Percentiles rank a stretch among this genome's conserved stretches.
Conservation (phyloP, 805 yeast genomes). For the Crinitomyces ghanaensis region DNA sequence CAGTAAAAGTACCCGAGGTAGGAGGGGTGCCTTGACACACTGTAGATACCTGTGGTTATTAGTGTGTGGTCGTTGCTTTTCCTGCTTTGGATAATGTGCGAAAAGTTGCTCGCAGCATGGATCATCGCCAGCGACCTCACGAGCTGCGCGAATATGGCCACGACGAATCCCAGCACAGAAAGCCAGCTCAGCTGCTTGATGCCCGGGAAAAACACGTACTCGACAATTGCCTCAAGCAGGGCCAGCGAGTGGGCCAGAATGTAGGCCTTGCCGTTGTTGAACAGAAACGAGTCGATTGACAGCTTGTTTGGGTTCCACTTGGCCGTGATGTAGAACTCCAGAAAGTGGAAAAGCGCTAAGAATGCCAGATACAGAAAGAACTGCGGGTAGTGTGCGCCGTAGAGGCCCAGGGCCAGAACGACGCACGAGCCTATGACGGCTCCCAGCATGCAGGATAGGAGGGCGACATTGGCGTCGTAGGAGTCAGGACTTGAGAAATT, state of each 20-base stretch:
- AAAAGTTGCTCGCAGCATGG: slow-evolving; percentile 77
- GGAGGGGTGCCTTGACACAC: slow-evolving; percentile 69
- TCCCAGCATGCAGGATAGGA: slow-evolving; percentile 23
- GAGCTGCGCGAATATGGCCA: slow-evolving; percentile 51
- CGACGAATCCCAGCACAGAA: slow-evolving; percentile 34
- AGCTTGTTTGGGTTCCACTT: slow-evolving; percentile 55
- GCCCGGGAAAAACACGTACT: slow-evolving; percentile 31
- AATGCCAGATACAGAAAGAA: slow-evolving; percentile 40
- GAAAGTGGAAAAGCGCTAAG: slow-evolving; percentile 57
- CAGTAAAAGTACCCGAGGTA: slow-evolving; percentile 88
- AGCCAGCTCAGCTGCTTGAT: slow-evolving; percentile 21
- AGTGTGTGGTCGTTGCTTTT: slow-evolving; percentile 48
- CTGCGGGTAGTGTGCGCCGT: slow-evolving; percentile 17
- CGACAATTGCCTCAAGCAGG: slow-evolving; percentile 38
- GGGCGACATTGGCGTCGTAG: slow-evolving; percentile 20
- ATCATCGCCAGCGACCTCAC: slow-evolving; percentile 71
- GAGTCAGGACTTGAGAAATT: too few species aligned
- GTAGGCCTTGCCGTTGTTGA: slow-evolving; percentile 53
- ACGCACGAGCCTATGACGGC: slow-evolving; percentile 13
- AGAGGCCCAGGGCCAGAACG: slow-evolving; percentile 1
- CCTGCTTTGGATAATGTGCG: slow-evolving; percentile 57
- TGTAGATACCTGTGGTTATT: slow-evolving; percentile 66
- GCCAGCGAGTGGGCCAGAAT: slow-evolving; percentile 46
- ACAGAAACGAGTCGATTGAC: slow-evolving; percentile 55
- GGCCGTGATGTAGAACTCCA: slow-evolving; percentile 78